Percentiles rank a stretch among this genome's conserved stretches.
Conservation (phyloP, 2,329 filamentous ascomycete species). For the Ophiocordyceps polyrhachis-furcata region DNA sequence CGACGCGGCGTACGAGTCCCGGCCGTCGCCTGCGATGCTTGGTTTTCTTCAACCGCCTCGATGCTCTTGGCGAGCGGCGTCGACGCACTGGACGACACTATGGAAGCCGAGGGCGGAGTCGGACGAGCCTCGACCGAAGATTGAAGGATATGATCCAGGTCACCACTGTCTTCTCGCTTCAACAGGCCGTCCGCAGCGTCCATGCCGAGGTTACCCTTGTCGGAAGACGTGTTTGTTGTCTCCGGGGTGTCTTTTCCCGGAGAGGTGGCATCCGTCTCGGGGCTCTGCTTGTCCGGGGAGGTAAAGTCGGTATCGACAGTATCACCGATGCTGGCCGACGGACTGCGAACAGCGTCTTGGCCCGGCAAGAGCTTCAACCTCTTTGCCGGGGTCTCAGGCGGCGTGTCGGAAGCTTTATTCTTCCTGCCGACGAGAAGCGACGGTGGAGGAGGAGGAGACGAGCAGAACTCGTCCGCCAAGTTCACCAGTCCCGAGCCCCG, state of each 20-base stretch:
- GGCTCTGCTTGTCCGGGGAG: slow-evolving; percentile 29
- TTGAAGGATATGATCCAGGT: neutral
- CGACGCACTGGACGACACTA: neutral
- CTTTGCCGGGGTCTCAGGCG: slow-evolving; percentile 36
- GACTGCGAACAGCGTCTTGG: neutral
- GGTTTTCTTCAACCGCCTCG: slow-evolving; percentile 6
- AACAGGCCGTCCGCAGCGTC: neutral
- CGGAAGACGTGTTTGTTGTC: neutral
- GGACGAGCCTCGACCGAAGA: neutral
- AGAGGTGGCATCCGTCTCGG: slow-evolving; percentile 12
- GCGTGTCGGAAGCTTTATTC: slow-evolving; percentile 29
- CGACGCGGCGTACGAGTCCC: slow-evolving; percentile 7
- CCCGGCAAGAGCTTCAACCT: slow-evolving; percentile 18
- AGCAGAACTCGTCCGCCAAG: slow-evolving; percentile 16
- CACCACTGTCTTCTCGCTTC: slow-evolving; percentile 3
- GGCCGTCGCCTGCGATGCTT: slow-evolving; percentile 1
- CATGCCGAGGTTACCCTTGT: neutral
- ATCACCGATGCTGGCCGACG: slow-evolving; percentile 8
- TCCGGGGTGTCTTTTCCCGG: neutral
- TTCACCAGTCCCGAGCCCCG: slow-evolving; percentile 13
- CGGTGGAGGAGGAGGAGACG: slow-evolving; percentile 9
- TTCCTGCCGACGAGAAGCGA: slow-evolving; percentile 16
- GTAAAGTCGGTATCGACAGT: slow-evolving; percentile 18
- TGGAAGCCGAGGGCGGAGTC: neutral
- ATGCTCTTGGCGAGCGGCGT: slow-evolving; percentile 9